phyloP scores from a whole-genome alignment of 345 rosid species.

The Eucalyptus victrix region DNA sequence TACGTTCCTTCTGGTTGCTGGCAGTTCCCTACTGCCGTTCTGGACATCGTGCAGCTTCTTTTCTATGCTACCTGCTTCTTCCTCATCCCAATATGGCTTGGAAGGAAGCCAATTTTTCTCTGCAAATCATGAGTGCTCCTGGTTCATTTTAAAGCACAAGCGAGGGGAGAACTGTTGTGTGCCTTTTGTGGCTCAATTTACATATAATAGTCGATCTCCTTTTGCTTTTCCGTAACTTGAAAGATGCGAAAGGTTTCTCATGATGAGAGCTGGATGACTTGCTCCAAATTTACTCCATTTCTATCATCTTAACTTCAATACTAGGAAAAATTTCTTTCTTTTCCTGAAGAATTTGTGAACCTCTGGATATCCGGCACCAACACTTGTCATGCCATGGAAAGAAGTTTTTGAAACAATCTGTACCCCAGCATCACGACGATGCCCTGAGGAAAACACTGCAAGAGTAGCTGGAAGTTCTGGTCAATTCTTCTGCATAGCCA shows the following conservation, averaged over 20 bases:
- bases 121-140: not conserved
- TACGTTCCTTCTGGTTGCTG: not conserved
- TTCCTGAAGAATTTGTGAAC: not conserved
- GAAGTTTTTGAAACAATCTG: not conserved
- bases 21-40: not conserved
- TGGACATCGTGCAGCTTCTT: not conserved
- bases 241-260: not conserved
- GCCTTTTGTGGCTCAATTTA: not conserved
- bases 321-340: not conserved
- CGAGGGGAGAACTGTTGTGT: not conserved
- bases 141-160: not conserved
- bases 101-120: not conserved
- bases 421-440: not conserved
- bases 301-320: not conserved
- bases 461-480: not conserved
- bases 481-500: not conserved
- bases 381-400: not conserved
- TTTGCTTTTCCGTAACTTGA: not conserved
- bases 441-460: not conserved
- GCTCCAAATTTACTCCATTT: not conserved
- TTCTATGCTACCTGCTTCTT: not conserved
- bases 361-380: not conserved
- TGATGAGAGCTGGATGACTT: not conserved
- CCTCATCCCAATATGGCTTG: not conserved
- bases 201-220: not conserved